Percentiles rank a stretch among this genome's conserved stretches.
Conservation (phyloP, 2,329 filamentous ascomycete genomes). For the Curvularia lunata region DNA sequence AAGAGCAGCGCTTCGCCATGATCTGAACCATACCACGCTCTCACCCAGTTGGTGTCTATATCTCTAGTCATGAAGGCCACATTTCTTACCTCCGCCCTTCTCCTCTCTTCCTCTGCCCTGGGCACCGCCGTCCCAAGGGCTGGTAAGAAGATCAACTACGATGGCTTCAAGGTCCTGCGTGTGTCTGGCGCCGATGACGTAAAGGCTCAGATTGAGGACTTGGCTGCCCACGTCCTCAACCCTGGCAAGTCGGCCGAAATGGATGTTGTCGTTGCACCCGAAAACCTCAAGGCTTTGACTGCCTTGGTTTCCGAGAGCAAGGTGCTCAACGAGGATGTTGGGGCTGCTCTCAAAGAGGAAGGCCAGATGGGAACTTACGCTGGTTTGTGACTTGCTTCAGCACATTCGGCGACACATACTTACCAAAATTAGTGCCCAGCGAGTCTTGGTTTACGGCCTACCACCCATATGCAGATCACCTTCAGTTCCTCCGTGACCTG, state of each 20-base stretch:
- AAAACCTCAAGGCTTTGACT: conserved; percentile 40
- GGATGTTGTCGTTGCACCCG: conserved; percentile 47
- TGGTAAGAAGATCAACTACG: conserved; percentile 45
- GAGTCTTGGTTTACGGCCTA: conserved; percentile 48
- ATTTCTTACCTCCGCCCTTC: conserved; percentile 35
- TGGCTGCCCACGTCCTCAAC: conserved; percentile 44
- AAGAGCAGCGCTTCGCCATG: conserved; percentile 13
- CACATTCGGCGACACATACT: background rate
- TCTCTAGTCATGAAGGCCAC: conserved; percentile 37
- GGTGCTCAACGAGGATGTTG: conserved; percentile 45
- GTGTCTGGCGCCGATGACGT: conserved; percentile 30
- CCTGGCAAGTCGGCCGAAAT: conserved; percentile 37
- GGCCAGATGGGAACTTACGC: conserved; percentile 37
- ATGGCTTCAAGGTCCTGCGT: conserved; percentile 47
- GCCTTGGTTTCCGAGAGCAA: conserved; percentile 36
- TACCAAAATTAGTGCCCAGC: conserved; percentile 32
- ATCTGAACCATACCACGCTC: conserved; percentile 2
- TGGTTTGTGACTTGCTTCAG: conserved; percentile 24
- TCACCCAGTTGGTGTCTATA: conserved; percentile 6
- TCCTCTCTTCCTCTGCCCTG: conserved; percentile 31
- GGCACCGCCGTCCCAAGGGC: conserved; percentile 34
- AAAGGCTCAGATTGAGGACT: conserved; percentile 38
- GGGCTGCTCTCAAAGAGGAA: conserved; percentile 42
- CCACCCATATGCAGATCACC: conserved; percentile 45
- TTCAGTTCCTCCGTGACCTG: conserved; percentile 43